Evolutionary conservation across 257 asterid species (phyloP), one percentile per base, ranked within the genome.

Genomic region (Nicotiana tabacum): DNA sequence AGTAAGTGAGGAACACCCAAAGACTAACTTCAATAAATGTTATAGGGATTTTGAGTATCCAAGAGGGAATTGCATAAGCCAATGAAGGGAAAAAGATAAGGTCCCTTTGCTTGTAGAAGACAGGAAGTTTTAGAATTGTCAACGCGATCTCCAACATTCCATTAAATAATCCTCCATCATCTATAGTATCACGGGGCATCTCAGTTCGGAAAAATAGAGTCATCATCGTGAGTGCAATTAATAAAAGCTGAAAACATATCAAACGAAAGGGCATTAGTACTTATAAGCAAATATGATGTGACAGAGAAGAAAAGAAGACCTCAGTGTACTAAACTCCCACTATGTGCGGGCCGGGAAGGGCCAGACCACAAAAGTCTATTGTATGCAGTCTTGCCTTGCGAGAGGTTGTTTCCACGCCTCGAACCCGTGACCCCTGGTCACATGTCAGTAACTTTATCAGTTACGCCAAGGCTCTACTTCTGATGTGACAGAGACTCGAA

Each of bases 101-200:
- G 74, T 88, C 90, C 85, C 95, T 82, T 85, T 91, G 95, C 85
- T 91, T 91, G 84, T 89, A 91, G 87, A 92, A 92, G 15, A 90
- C 92, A 0, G 96, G 96, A 62, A 92, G 93, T 86, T 92, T 92
- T 70, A 85, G 88, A 72, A 92, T 87, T 4, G 91, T 87, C 96
- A 88, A 83, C 5, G 91, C 74, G 24, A 90, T 88, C 87, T 92
- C 94, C 0, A 93, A 57, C 83, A 92, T 70, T 39, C 96, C 96
- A 6, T 92, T 91, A 85, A 92, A 92, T 92, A 91, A 87, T 15
- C 92, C 91, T 62, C 97, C 97, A 78, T 88, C 92, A 0, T 18
- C 76, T 3, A 61, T 7, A 32, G 33, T n/a, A 9, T 87, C 67
- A 62, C 83, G 88, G 8, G 61, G 33, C 92, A 90, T 88, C 88